phyloP scores from a whole-genome alignment of 805 yeast genomes.

The Metschnikowia cerradonensis region DNA sequence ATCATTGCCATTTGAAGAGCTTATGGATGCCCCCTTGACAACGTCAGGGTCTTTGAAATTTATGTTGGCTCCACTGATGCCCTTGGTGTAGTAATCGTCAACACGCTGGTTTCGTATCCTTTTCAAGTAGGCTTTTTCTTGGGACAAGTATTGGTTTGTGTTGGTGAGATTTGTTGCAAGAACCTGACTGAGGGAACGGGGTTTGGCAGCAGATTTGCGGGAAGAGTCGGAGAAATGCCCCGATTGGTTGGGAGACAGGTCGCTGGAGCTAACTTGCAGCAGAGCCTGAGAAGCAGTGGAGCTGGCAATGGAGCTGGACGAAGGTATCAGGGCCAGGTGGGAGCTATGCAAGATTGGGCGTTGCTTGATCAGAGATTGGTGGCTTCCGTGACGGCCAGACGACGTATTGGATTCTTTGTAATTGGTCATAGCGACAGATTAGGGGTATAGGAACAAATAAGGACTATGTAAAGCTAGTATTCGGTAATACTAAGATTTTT shows the following conservation, averaged over 20 bases:
- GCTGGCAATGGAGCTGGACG: not conserved
- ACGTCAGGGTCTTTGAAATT: constrained; percentile 12
- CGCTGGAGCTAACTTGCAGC: constrained; percentile 2
- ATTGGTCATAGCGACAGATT: not conserved
- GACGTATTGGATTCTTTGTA: not conserved
- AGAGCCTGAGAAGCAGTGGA: not conserved
- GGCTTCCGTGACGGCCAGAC: constrained; percentile 1
- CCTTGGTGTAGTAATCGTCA: constrained; percentile 73
- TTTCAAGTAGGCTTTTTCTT: constrained; percentile 63
- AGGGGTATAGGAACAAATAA: not conserved
- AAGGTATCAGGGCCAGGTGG: not conserved
- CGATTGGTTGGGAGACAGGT: not conserved
- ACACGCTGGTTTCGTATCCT: constrained; percentile 56
- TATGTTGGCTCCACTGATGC: constrained; percentile 44
- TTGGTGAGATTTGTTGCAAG: constrained; percentile 13
- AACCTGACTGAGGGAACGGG: constrained; percentile 15
- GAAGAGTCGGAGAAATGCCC: constrained; percentile 6
- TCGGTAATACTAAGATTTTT: too few species aligned
- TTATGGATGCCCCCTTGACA: not conserved
- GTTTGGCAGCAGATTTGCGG: constrained; percentile 9
- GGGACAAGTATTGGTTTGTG: constrained; percentile 47
- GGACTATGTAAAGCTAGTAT: too few species aligned
- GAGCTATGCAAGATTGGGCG: constrained; percentile 1
- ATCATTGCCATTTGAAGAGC: constrained; percentile 18
- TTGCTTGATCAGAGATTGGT: not conserved